These are phyloP conservation scores for Pyrenochaeta sp. DNA, from an alignment of 2,329 filamentous ascomycete genomes.

Conservation along the genomic window DNA sequence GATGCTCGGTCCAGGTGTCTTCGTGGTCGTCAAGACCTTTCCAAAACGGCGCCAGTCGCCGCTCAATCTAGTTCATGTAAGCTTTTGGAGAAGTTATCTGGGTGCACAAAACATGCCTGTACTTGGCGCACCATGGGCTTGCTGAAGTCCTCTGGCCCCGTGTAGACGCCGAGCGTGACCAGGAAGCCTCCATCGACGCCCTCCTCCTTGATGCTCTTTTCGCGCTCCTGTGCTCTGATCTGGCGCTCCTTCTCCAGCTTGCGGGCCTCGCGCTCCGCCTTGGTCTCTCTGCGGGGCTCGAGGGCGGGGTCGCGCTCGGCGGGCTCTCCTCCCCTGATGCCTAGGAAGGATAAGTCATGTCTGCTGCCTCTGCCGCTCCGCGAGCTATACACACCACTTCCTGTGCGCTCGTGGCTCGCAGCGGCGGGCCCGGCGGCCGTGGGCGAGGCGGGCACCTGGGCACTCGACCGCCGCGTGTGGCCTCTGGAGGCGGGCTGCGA, in stretches of 20 bases:
- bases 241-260: constrained; percentile 82
- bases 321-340: constrained; percentile 58
- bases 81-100: constrained; percentile 8
- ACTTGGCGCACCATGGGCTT: constrained; percentile 87
- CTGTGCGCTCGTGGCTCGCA: constrained; percentile 37
- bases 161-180: constrained; percentile 93
- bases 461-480: constrained; percentile 42
- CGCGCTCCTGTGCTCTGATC: constrained; percentile 80
- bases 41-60: constrained; percentile 94
- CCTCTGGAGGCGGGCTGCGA: constrained; percentile 46
- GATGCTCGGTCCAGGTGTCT: constrained; percentile 89
- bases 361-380: constrained; percentile 62
- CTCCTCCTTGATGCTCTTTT: constrained; percentile 89
- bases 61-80: constrained; percentile 75
- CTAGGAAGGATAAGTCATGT: constrained; percentile 66
- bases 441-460: constrained; percentile 42
- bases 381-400: constrained; percentile 52
- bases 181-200: constrained; percentile 93
- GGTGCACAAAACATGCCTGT: constrained; percentile 68
- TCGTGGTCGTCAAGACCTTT: constrained; percentile 89
- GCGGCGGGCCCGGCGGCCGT: constrained; percentile 32
- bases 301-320: constrained; percentile 59
- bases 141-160: constrained; percentile 90
- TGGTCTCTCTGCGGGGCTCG: constrained; percentile 80
- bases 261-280: constrained; percentile 87